Conservation (phyloP, 2,329 filamentous ascomycete species). For the Fusarium nanum region DNA sequence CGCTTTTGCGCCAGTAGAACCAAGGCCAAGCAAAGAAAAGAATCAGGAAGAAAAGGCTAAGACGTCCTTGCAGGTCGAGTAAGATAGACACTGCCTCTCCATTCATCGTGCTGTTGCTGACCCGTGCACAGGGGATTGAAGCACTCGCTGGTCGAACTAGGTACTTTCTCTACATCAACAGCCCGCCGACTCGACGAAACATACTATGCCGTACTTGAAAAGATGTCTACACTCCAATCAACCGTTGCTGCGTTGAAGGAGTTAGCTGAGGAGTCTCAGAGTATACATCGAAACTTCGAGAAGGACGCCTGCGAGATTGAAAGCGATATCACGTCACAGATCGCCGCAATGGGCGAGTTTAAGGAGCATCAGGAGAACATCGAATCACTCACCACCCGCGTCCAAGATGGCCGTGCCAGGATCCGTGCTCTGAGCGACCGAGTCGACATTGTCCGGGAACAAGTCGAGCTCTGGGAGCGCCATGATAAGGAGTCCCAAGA, state of each 20-base stretch:
- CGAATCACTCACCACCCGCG: constrained; percentile 68
- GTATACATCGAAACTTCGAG: constrained; percentile 69
- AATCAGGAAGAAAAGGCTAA: constrained; percentile 54
- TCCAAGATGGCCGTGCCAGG: constrained; percentile 69
- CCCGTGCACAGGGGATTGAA: constrained; percentile 56
- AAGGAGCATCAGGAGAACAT: constrained; percentile 74
- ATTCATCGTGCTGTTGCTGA: constrained; percentile 36
- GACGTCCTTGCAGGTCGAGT: constrained; percentile 50
- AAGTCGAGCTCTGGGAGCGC: constrained; percentile 75
- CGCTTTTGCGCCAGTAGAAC: constrained; percentile 27
- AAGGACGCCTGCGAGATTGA: constrained; percentile 69
- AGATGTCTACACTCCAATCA: constrained; percentile 70
- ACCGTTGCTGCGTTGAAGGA: constrained; percentile 74
- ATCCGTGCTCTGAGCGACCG: constrained; percentile 70
- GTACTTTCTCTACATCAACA: constrained; percentile 69
- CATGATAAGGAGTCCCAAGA: constrained; percentile 76
- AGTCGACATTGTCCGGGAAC: constrained; percentile 71
- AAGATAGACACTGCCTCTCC: constrained; percentile 18
- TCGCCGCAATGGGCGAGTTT: constrained; percentile 71
- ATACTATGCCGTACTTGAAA: constrained; percentile 79
- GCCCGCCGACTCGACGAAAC: constrained; percentile 77
- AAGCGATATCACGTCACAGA: constrained; percentile 69
- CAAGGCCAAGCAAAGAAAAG: constrained; percentile 51
- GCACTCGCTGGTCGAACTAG: constrained; percentile 65
- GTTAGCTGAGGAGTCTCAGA: constrained; percentile 70